Evolutionary conservation across 306 rosid genomes (phyloP).

Genomic region (Trifolium repens): DNA sequence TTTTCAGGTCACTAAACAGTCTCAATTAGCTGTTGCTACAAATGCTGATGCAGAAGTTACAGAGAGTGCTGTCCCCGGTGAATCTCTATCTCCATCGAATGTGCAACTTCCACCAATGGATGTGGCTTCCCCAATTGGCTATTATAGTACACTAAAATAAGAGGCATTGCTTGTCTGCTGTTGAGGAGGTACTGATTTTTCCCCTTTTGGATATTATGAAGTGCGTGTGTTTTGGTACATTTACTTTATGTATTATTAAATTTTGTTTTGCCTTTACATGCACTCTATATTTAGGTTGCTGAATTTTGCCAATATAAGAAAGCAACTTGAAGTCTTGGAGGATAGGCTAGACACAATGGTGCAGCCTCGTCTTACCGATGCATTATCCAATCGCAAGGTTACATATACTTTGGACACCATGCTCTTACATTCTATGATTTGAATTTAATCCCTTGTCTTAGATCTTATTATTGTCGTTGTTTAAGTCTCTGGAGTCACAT

Average conservation of each 20-base stretch:
- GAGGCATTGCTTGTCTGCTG: constrained; percentile 95
- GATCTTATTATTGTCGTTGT: constrained; percentile 34
- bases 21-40: constrained; percentile 60
- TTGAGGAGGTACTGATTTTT: constrained; percentile 79
- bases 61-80: constrained; percentile 64
- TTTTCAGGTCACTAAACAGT: constrained; percentile 70
- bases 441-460: constrained; percentile 16
- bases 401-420: constrained; percentile 10
- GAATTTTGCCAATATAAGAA: constrained; percentile 96
- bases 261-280: not conserved
- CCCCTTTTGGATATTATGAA: constrained; percentile 4
- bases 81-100: constrained; percentile 61
- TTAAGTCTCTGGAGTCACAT: constrained; percentile 86
- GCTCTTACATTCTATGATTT: constrained; percentile 9
- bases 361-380: constrained; percentile 95
- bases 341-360: constrained; percentile 96
- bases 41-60: constrained; percentile 64
- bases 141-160: constrained; percentile 47
- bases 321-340: constrained; percentile 96
- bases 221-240: constrained; percentile 19
- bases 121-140: constrained; percentile 39
- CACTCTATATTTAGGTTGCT: constrained; percentile 68
- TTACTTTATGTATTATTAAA: not conserved
- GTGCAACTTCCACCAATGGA: constrained; percentile 54
- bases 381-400: constrained; percentile 87